Conservation (phyloP, 2,329 filamentous ascomycete species). For the Trichoderma atroviride region DNA sequence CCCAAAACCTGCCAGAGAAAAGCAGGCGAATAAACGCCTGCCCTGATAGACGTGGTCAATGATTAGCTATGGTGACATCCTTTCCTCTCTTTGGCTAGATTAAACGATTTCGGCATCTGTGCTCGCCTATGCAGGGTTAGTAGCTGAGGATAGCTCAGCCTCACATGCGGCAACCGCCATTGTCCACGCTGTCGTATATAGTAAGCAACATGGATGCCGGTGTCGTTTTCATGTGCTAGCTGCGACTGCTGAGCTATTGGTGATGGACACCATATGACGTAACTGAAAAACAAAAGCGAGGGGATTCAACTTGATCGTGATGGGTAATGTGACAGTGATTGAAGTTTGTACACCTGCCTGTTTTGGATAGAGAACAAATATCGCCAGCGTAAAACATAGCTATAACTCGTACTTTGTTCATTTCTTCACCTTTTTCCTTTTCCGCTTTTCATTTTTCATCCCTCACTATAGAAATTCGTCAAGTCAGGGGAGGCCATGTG, state of each 20-base stretch:
- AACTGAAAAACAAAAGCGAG: background rate
- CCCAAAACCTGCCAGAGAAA: background rate
- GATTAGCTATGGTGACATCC: background rate
- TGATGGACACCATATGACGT: background rate
- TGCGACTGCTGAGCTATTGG: background rate
- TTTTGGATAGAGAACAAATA: background rate
- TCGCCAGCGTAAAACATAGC: background rate
- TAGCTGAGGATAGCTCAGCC: background rate
- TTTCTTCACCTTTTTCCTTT: background rate
- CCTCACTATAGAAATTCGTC: background rate
- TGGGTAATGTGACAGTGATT: background rate
- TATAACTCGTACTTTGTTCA: background rate
- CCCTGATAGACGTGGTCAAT: background rate
- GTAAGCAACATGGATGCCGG: background rate
- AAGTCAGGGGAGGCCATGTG: background rate
- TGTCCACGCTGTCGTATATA: background rate
- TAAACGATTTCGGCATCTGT: background rate
- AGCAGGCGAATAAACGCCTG: background rate
- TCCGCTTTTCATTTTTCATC: background rate
- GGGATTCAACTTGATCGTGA: background rate
- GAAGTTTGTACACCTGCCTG: conserved; percentile 3
- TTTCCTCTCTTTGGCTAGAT: background rate
- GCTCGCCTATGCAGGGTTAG: background rate
- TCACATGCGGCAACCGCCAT: background rate
- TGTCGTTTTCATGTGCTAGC: background rate